A percentile compares a stretch with the other conserved stretches of the same genome.
Evolutionary conservation across 2,329 filamentous ascomycete species (phyloP).

Genomic region (Lachnellula subtilissima): DNA sequence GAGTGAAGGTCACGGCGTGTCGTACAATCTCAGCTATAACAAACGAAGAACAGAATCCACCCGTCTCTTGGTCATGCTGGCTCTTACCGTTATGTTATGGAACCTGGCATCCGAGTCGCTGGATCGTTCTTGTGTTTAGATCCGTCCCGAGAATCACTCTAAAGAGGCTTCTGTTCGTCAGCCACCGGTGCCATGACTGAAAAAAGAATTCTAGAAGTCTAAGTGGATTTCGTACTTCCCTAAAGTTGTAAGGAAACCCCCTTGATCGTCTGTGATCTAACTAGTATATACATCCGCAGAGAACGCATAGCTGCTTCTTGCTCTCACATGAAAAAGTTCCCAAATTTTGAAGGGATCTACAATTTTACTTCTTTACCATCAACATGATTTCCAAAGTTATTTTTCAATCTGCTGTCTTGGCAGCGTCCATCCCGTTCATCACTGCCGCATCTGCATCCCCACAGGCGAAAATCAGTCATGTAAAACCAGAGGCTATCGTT

Average conservation of each 20-base stretch:
- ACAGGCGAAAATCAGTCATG: neutral
- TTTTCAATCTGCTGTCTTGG: constrained; percentile 8
- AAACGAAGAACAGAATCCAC: neutral
- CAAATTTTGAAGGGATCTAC: neutral
- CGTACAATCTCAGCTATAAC: neutral
- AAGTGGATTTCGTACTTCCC: neutral
- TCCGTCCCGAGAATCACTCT: neutral
- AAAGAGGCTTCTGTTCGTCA: neutral
- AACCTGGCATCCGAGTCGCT: neutral
- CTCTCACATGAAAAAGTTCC: neutral
- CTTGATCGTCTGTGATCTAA: neutral
- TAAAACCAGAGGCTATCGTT: neutral
- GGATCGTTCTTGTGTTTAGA: neutral
- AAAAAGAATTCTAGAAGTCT: neutral
- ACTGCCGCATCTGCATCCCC: neutral
- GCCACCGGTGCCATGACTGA: neutral
- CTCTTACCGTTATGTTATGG: neutral
- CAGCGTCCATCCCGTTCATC: constrained; percentile 4
- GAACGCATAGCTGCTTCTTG: neutral
- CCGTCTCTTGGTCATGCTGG: neutral
- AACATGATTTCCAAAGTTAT: constrained; percentile 11
- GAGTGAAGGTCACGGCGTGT: neutral
- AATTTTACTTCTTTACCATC: neutral
- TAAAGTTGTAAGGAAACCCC: neutral
- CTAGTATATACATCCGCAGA: neutral